Evolutionary conservation across 2,329 filamentous ascomycete genomes (phyloP), one percentile per base, ranked within the genome.

Genomic region (Fusarium camptoceras): DNA sequence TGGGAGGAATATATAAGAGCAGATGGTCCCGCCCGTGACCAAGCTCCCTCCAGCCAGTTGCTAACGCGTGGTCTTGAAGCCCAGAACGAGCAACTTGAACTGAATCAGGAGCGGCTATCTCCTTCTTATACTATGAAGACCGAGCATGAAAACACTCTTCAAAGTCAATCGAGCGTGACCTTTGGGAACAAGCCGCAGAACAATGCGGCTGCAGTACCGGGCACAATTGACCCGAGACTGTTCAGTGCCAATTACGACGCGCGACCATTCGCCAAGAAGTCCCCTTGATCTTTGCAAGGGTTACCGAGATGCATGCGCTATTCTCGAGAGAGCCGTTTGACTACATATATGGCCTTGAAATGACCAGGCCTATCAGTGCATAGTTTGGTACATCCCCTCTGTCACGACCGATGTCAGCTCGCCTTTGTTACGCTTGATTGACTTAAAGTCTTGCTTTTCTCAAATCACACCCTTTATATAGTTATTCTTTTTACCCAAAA

Each of bases 1-100:
- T 71, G 54, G 59, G 39, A 55, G 10, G 31, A 55, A 20, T 68
- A 55, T 22, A 24, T 64, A 31, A 63, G 55, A 41, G 28, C 24
- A 56, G 8, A 22, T 64, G 37, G 24, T 37, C 28, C n/a, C 59
- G 37, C 27, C 22, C 12, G 31, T 20, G 25, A n/a, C 5, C 50
- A n/a, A 34, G 25, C 4, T 27, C 7, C n/a, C 6, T 20, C 22
- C n/a, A 27, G 8, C 11, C 16, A 20, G 5, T 31, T 44, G 20
- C 64, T 34, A 42, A 59, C 59, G n/a, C 46, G 9, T 58, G 46
- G 44, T 9, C 15, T 30, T 30, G 42, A 63, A 30, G 22, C n/a
- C 31, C 12, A 50, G 50, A 50, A 34, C 8, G 14, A 18, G 6
- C 18, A 42, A 7, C 16, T 20, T 25, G 8, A 53, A 16, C 22